Evolutionary conservation across 495 filamentous ascomycete species (phyloP), one percentile per base, ranked within the genome.

Genomic region (Penicillium coffeae): DNA sequence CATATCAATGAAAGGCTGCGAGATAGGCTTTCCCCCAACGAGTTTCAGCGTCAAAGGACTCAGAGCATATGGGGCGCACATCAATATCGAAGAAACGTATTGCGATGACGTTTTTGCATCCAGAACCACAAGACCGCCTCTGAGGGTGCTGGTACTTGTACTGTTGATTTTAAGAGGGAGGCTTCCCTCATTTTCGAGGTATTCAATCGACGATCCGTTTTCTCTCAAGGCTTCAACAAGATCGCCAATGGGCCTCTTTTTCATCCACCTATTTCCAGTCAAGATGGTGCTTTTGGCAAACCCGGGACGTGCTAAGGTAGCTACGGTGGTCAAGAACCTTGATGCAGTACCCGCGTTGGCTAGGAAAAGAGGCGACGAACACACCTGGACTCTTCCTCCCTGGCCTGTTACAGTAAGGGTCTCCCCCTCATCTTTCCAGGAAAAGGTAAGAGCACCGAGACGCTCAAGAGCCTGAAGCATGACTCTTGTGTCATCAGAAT

Each of bases 1-100:
- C 91, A 98, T 96, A 58, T 97, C 90, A 62, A 97, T 97, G 60
- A 97, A 98, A 12, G 85, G 85, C 65, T 96, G 90, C 1, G 92
- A 96, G 51, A 97, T 96, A 2, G 92, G 91, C 70, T 94, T 95
- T 44, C 90, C 93, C 33, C 92, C 92, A 33, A 96, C 86, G 38
- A 98, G 73, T 7, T 83, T 85, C 51, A 98, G 71, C 5, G 89
- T 96, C 21, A 97, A 90, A 2, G 93, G 88, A 56, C 91, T 82
- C 67, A 91, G 93, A 40, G 93, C 93, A 55, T 96, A 96, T 1
- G 93, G 93, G 4, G 94, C 94, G 52, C 89, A 94, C 91, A 98
- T 95, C 21, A 98, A 75, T 40, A 98, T 76, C 4, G 90, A 94
- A 1, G 92, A 96, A 25, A 98, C 93, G 54, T 96, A 98, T 71